phyloP scores from a whole-genome alignment of 331 rosid genomes.

The Phaseolus coccineus region DNA sequence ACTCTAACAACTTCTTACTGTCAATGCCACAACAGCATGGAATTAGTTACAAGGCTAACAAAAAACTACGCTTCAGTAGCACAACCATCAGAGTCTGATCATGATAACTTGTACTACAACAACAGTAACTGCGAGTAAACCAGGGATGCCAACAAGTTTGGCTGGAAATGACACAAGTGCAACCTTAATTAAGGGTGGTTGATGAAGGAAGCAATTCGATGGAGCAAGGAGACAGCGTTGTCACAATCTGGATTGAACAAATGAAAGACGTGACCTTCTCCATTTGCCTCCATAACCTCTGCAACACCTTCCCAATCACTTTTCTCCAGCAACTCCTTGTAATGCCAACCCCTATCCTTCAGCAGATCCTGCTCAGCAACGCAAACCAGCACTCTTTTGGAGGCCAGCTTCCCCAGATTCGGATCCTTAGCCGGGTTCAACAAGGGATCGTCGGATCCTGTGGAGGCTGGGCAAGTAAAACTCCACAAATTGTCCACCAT shows the following conservation, averaged over 20 bases:
- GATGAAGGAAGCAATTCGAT: slow-evolving; percentile 42
- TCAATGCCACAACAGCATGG: too few relatives aligned
- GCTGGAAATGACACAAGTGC: neutral
- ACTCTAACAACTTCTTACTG: too few relatives aligned
- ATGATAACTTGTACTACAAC: too few relatives aligned
- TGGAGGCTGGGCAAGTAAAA: neutral
- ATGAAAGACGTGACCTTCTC: slow-evolving; percentile 43
- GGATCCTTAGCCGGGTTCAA: slow-evolving; percentile 37
- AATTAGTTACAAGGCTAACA: too few relatives aligned
- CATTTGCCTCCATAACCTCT: slow-evolving; percentile 48
- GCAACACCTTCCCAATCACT: slow-evolving; percentile 55
- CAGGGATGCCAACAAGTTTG: too few relatives aligned
- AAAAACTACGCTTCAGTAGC: too few relatives aligned
- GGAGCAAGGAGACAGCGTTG: slow-evolving; percentile 10
- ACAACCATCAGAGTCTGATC: too few relatives aligned
- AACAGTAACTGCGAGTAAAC: too few relatives aligned
- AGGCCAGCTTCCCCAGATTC: slow-evolving; percentile 35
- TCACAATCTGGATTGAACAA: slow-evolving; percentile 1
- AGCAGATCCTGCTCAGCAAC: slow-evolving; percentile 35
- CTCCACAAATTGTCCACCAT: slow-evolving; percentile 26
- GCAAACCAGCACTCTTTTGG: slow-evolving; percentile 8
- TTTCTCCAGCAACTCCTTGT: slow-evolving; percentile 37
- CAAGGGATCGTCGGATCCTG: slow-evolving; percentile 36
- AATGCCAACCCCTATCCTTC: slow-evolving; percentile 35
- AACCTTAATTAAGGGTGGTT: neutral